These are phyloP conservation scores for Artemisia princeps DNA, from an alignment of 140 eudicot genomes.

Conservation along the genomic window DNA sequence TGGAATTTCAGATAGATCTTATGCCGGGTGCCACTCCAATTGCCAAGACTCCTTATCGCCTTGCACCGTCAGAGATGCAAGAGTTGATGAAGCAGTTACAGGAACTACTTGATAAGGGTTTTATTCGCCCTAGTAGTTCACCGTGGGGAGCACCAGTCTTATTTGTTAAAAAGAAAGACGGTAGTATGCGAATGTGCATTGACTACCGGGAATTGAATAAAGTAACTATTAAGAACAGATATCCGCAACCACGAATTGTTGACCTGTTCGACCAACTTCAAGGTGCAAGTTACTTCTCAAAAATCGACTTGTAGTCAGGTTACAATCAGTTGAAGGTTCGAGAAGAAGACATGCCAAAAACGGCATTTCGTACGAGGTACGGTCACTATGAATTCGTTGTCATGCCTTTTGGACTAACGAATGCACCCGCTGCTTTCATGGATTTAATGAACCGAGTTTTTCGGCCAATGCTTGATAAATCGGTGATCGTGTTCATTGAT, in stretches of 20 bases:
- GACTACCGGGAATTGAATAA: background rate
- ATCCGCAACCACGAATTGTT: background rate
- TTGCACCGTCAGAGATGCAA: background rate
- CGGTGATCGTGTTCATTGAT: background rate
- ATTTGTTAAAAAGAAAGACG: background rate
- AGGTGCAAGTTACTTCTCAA: background rate
- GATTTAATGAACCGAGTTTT: background rate
- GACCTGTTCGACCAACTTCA: background rate
- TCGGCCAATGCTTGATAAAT: background rate
- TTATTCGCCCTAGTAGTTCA: no score
- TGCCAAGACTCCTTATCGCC: background rate
- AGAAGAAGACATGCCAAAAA: background rate
- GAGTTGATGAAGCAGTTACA: background rate
- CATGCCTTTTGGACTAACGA: background rate
- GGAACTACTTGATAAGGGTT: background rate
- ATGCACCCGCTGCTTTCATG: background rate
- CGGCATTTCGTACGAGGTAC: slow-evolving; percentile 1
- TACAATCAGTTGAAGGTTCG: background rate
- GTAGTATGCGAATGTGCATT: background rate
- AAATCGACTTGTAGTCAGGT: background rate
- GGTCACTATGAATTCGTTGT: background rate
- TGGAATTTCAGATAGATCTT: slow-evolving; percentile 9
- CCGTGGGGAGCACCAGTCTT: no score
- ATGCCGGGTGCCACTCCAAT: background rate
- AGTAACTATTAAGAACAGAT: slow-evolving; percentile 1